Percentiles rank a stretch among this genome's conserved stretches.
Conservation (phyloP, 1,139 yeast genomes). For the Lodderomyces beijingensis region DNA sequence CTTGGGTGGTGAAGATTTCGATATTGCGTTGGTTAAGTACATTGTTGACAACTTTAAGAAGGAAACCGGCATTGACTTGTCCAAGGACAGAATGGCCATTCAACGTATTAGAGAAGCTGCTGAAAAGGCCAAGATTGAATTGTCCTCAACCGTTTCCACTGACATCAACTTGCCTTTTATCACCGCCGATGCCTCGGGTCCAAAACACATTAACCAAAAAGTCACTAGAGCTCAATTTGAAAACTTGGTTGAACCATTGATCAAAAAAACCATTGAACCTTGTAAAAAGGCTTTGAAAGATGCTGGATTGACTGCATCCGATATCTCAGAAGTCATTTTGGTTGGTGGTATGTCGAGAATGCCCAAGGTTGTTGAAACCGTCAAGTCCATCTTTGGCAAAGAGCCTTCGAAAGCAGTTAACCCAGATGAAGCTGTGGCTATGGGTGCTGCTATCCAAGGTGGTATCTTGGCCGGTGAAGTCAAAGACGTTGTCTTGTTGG, state of each 20-base stretch:
- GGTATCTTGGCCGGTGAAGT: slow-evolving; percentile 99
- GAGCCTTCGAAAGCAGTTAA: slow-evolving; percentile 98
- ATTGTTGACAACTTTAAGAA: slow-evolving; percentile 90
- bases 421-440: slow-evolving; percentile 99
- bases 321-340: slow-evolving; percentile 88
- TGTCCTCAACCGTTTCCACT: slow-evolving; percentile 89
- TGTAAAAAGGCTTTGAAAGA: slow-evolving; percentile 98
- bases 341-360: slow-evolving; percentile 99
- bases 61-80: slow-evolving; percentile 85
- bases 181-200: slow-evolving; percentile 94
- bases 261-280: slow-evolving; percentile 93
- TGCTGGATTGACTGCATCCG: slow-evolving; percentile 81
- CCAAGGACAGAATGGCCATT: slow-evolving; percentile 95
- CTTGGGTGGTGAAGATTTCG: slow-evolving; percentile 90
- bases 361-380: slow-evolving; percentile 99
- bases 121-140: slow-evolving; percentile 98
- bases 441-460: slow-evolving; percentile 99
- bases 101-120: slow-evolving; percentile 99
- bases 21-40: slow-evolving; percentile 82
- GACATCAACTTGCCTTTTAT: slow-evolving; percentile 97
- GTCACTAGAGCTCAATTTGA: slow-evolving; percentile 92
- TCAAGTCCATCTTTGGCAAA: slow-evolving; percentile 84
- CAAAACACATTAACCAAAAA: slow-evolving; percentile 96
- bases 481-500: slow-evolving; percentile 70
- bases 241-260: slow-evolving; percentile 81